Percentiles rank a stretch among this genome's conserved stretches.
Evolutionary conservation across 257 asterid species (phyloP).

Genomic region (Solanum lignicaule): DNA sequence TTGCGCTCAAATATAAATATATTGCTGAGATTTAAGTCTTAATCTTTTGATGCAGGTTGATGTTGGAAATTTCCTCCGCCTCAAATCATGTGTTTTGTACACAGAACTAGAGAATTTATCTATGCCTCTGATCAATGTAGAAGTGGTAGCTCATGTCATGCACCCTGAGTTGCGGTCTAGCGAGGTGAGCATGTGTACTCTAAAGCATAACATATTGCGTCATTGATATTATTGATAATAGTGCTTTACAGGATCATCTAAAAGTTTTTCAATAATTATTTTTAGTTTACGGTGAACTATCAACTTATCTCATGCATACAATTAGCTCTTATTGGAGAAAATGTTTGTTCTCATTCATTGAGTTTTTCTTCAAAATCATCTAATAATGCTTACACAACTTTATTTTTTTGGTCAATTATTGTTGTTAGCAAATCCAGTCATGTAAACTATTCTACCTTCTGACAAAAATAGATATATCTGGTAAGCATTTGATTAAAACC

Average conservation of each 20-base stretch:
- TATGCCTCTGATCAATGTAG: conserved; percentile 72
- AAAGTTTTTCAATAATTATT: not conserved
- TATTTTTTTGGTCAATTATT: not conserved
- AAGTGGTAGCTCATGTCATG: conserved; percentile 86
- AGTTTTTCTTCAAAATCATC: not conserved
- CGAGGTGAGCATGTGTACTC: conserved; percentile 38
- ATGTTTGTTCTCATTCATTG: not conserved
- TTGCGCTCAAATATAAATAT: not conserved
- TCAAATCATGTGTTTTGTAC: conserved; percentile 76
- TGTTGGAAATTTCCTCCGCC: conserved; percentile 86
- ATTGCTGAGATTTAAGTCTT: not conserved
- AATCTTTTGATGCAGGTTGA: conserved; percentile 56
- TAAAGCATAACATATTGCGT: not conserved
- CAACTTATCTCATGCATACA: not conserved
- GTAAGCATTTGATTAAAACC: not conserved
- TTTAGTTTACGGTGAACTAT: not conserved
- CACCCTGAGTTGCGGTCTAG: conserved; percentile 77
- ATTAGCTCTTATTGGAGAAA: not conserved
- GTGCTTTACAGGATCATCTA: not conserved
- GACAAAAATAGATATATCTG: not conserved
- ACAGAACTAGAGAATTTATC: conserved; percentile 57
- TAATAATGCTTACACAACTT: not conserved
- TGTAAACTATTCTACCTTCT: not conserved
- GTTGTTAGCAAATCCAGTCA: not conserved
- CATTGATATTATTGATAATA: not conserved